Percentiles rank a stretch among this genome's conserved stretches.
Evolutionary conservation across 257 asterid genomes (phyloP).

Genomic region (Solanum arcanum): DNA sequence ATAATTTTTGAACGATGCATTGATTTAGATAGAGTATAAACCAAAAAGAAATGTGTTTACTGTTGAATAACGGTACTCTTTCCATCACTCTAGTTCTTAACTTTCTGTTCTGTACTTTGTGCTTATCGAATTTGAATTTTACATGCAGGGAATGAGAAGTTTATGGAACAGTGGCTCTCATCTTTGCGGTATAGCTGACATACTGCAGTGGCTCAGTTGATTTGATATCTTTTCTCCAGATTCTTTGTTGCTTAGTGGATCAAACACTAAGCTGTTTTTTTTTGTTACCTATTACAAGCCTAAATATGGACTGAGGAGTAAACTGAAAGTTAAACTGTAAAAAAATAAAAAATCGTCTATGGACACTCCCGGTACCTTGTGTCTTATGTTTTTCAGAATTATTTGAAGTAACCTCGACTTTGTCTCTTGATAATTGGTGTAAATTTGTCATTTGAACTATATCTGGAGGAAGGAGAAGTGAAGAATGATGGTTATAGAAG

Average conservation of each 20-base stretch:
- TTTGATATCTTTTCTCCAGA: not conserved
- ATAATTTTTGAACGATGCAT: not conserved
- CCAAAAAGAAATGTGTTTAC: not conserved
- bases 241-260: not conserved
- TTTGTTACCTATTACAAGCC: not conserved
- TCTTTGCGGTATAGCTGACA: constrained; percentile 16
- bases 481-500: not conserved
- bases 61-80: not conserved
- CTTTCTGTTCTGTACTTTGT: not conserved
- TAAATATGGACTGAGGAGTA: not conserved
- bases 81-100: not conserved
- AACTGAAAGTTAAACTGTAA: not conserved
- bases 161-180: constrained; percentile 35
- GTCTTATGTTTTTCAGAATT: not conserved
- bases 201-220: not conserved
- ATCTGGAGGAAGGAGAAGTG: not conserved
- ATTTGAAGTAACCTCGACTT: not conserved
- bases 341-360: not conserved
- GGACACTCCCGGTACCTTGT: not conserved
- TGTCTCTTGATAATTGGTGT: not conserved
- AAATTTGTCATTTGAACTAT: not conserved
- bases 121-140: not conserved
- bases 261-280: not conserved
- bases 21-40: not conserved
- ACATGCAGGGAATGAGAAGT: constrained; percentile 27